Evolutionary conservation across 257 asterid genomes (phyloP).

Genomic region (Solanum etuberosum): DNA sequence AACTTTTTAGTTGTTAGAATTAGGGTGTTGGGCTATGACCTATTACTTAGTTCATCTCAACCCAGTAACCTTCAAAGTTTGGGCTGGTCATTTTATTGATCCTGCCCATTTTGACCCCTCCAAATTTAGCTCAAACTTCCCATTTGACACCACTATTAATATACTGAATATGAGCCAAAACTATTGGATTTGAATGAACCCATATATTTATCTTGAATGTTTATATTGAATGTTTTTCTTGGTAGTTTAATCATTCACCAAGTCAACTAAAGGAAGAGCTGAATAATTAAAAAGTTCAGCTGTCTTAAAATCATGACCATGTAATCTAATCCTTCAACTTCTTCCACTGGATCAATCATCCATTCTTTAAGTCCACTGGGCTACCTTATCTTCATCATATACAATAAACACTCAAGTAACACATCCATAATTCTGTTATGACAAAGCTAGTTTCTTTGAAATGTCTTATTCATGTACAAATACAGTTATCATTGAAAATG

Average conservation of each 20-base stretch:
- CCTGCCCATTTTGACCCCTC: not conserved
- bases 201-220: too few relatives aligned
- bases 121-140: not conserved
- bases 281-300: not conserved
- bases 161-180: too few relatives aligned
- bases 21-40: not conserved
- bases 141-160: too few relatives aligned
- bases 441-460: not conserved
- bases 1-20: not conserved
- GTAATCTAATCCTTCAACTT: constrained; percentile 22
- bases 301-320: constrained; percentile 21
- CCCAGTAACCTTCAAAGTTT: not conserved
- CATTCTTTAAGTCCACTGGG: not conserved
- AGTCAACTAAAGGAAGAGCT: too few relatives aligned
- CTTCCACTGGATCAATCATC: constrained; percentile 18
- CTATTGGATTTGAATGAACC: too few relatives aligned
- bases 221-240: too few relatives aligned
- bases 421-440: not conserved
- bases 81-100: not conserved
- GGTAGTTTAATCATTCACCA: too few relatives aligned
- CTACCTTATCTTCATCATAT: too few relatives aligned
- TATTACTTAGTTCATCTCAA: not conserved
- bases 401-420: too few relatives aligned
- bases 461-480: not conserved
- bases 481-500: not conserved